These are phyloP conservation scores for Saccharomyces mikatae DNA, from an alignment of 805 yeast genomes.

Conservation along the genomic window DNA sequence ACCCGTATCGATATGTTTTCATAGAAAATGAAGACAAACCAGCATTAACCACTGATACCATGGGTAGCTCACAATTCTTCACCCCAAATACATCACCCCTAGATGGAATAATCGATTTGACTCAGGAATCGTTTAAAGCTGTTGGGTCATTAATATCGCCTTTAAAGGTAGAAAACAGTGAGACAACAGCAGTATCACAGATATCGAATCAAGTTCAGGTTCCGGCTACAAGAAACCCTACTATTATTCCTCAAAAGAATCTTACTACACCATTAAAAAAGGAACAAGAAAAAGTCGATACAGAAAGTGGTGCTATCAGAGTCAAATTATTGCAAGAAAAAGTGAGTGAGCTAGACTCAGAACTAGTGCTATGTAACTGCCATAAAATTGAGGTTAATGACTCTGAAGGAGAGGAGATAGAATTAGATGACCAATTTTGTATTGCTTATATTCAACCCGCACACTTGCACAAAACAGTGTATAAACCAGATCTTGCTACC, in stretches of 20 bases:
- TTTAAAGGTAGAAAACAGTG: constrained; percentile 8
- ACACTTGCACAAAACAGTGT: neutral
- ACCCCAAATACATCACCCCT: neutral
- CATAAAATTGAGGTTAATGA: neutral
- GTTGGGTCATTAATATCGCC: constrained; percentile 26
- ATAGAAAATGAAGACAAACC: neutral
- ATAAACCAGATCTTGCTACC: neutral
- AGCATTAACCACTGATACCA: neutral
- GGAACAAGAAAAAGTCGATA: neutral
- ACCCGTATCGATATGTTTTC: neutral
- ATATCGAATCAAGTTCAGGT: constrained; percentile 15
- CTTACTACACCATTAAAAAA: neutral
- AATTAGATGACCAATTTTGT: neutral
- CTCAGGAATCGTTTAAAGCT: constrained; percentile 25
- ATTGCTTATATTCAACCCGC: neutral
- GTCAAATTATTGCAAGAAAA: neutral
- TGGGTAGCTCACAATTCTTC: neutral
- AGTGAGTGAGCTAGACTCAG: neutral
- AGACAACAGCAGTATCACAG: neutral
- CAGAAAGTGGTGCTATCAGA: neutral
- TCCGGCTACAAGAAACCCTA: constrained; percentile 27
- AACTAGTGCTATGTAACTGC: neutral
- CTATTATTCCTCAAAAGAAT: constrained; percentile 3
- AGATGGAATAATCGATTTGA: constrained; percentile 20
- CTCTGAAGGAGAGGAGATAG: neutral